Evolutionary conservation across 371 early-diverging fungal species (phyloP).

Genomic region (Mucor piriformis): DNA sequence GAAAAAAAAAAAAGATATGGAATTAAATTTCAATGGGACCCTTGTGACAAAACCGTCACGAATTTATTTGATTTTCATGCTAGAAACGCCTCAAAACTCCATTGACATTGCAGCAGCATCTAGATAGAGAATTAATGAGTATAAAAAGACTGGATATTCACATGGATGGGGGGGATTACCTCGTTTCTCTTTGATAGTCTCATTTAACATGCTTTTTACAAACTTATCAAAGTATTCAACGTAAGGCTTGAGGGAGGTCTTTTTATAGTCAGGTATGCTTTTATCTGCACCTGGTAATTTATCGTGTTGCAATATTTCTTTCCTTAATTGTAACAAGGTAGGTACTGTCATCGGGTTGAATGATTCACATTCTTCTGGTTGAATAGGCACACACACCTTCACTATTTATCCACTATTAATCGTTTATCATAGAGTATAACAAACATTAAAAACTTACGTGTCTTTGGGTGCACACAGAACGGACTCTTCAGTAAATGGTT

Average conservation of each 20-base stretch:
- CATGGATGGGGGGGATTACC: constrained; percentile 27
- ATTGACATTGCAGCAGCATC: constrained; percentile 20
- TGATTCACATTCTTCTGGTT: constrained; percentile 67
- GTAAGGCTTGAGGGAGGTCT: constrained; percentile 64
- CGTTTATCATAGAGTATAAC: too few relatives aligned
- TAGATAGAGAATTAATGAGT: neutral
- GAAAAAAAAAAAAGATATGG: neutral
- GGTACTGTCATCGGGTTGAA: constrained; percentile 88
- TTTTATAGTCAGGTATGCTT: constrained; percentile 53
- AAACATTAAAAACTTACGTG: constrained; percentile 65
- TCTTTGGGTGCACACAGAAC: constrained; percentile 98
- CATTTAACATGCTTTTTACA: constrained; percentile 53
- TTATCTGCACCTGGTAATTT: constrained; percentile 16
- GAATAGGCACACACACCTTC: constrained; percentile 92
- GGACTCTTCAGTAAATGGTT: constrained; percentile 99
- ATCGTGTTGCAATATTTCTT: constrained; percentile 56
- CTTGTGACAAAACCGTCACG: neutral
- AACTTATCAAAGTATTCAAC: constrained; percentile 72
- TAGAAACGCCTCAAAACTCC: constrained; percentile 16
- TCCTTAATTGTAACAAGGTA: constrained; percentile 63
- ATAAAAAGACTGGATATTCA: neutral
- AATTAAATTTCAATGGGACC: neutral
- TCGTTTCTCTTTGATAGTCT: constrained; percentile 42
- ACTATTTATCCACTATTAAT: constrained; percentile 47
- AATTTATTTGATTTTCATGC: too few relatives aligned